These are phyloP conservation scores for Prunus mume DNA, from an alignment of 306 rosid species.

Conservation along the genomic window DNA sequence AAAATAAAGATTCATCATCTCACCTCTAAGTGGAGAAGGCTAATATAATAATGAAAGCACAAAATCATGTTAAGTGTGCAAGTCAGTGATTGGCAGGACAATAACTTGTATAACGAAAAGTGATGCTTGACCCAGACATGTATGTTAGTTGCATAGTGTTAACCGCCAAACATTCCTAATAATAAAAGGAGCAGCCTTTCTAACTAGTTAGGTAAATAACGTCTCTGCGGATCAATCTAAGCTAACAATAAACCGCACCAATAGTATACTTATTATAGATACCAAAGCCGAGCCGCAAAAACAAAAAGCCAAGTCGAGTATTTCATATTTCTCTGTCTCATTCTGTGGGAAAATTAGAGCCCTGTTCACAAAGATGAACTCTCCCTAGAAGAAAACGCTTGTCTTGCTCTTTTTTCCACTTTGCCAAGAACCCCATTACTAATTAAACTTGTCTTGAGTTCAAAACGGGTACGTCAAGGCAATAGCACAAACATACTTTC, in stretches of 20 bases:
- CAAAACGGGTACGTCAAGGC: background rate
- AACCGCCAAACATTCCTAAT: background rate
- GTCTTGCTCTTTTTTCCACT: background rate
- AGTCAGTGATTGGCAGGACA: background rate
- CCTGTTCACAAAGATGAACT: background rate
- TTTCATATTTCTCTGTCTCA: background rate
- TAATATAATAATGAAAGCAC: background rate
- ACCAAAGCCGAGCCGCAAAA: background rate
- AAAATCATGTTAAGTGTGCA: background rate
- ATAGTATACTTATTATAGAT: background rate
- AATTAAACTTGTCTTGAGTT: background rate
- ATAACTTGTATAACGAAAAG: background rate
- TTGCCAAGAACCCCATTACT: conserved; percentile 8
- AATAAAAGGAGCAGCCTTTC: background rate
- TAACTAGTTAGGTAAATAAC: conserved; percentile 9
- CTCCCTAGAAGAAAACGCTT: background rate
- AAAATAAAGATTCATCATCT: background rate
- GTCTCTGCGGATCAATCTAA: background rate
- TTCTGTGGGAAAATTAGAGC: background rate
- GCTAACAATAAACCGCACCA: background rate
- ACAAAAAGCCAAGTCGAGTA: too few relatives aligned
- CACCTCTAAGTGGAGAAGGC: background rate
- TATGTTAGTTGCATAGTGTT: background rate
- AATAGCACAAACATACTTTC: background rate
- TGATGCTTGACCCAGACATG: conserved; percentile 4